Base-by-base conservation (phyloP, 1,284 basidiomycete species). In the Leccinum huronense region DNA sequence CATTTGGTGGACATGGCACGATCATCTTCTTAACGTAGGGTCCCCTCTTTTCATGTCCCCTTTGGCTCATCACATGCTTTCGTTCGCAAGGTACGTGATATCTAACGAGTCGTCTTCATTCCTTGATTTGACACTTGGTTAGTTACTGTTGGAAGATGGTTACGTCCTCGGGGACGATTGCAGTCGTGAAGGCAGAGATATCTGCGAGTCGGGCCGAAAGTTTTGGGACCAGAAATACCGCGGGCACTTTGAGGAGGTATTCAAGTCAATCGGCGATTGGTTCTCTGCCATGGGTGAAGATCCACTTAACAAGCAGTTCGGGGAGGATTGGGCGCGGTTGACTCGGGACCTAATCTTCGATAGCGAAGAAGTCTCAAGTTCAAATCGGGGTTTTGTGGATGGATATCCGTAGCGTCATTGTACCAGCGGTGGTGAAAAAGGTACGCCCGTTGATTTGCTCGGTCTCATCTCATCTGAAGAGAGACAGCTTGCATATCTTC, bases 201-300 rank as follows among this genome's bases (percentile, higher is more conserved):
- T 95, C 38, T 79, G 83, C 55, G 89, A 96, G 58, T 78, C 77
- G 10, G 93, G 93, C n/a, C 85, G 88, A 61, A 72, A 77, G 34
- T 97, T 94, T 80, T 97, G 91, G 76, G 82, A 91, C 67, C 89
- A 86, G 60, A 96, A 94, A 80, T 98, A 98, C 78, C 86, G 87
- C 72, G 75, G 71, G 1, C 92, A 97, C 78, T 94, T 95, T 74
- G 92, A 98, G 75, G 81, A 83, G 59, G 78, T 98, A 61, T 91
- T 94, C 79, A 80, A 88, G 68, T 80, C 86, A 61, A 77, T 91
- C 54, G 83, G 87, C 33, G 74, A 80, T 31, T 98, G 92, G 89
- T 93, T 95, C 82, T 84, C 84, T 58, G 88, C 89, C 8, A 89
- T 97, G 82, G 87, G 86, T 56, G 85, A 94, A 14, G 97, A 98